Conservation (phyloP, 1,284 basidiomycete species). For the Coniferiporia weirii region DNA sequence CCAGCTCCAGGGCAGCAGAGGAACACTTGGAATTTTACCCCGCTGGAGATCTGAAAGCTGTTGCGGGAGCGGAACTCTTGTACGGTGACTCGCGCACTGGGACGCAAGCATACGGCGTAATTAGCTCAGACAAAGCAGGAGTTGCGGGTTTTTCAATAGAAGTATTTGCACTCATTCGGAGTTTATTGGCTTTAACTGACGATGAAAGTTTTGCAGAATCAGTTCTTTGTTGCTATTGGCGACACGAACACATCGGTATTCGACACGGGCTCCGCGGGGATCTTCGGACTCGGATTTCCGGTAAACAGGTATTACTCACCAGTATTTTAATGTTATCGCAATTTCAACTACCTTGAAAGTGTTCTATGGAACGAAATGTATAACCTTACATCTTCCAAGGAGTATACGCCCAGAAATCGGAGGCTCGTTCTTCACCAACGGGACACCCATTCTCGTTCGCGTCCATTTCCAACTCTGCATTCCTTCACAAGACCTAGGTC, state of each 20-base stretch:
- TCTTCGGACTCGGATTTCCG: slow-evolving; percentile 56
- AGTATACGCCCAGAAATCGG: background rate
- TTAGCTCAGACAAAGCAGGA: slow-evolving; percentile 42
- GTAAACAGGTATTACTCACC: slow-evolving; percentile 38
- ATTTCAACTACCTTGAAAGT: background rate
- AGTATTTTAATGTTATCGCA: background rate
- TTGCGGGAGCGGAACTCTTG: slow-evolving; percentile 32
- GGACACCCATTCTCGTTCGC: background rate
- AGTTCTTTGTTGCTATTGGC: slow-evolving; percentile 50
- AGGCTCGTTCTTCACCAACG: background rate
- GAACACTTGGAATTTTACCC: slow-evolving; percentile 22
- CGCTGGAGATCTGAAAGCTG: background rate
- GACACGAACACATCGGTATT: slow-evolving; percentile 46
- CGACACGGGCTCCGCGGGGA: slow-evolving; percentile 41
- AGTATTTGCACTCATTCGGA: slow-evolving; percentile 1
- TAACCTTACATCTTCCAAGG: background rate
- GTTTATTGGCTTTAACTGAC: background rate
- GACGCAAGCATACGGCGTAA: slow-evolving; percentile 44
- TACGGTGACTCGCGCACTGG: slow-evolving; percentile 54
- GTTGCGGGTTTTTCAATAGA: slow-evolving; percentile 38
- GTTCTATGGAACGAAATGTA: slow-evolving; percentile 14
- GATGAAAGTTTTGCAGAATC: slow-evolving; percentile 25
- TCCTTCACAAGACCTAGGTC: background rate
- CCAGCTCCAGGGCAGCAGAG: slow-evolving; percentile 33
- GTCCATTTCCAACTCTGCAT: background rate